Conservation (phyloP, 495 filamentous ascomycete genomes). For the Neurospora sp. region DNA sequence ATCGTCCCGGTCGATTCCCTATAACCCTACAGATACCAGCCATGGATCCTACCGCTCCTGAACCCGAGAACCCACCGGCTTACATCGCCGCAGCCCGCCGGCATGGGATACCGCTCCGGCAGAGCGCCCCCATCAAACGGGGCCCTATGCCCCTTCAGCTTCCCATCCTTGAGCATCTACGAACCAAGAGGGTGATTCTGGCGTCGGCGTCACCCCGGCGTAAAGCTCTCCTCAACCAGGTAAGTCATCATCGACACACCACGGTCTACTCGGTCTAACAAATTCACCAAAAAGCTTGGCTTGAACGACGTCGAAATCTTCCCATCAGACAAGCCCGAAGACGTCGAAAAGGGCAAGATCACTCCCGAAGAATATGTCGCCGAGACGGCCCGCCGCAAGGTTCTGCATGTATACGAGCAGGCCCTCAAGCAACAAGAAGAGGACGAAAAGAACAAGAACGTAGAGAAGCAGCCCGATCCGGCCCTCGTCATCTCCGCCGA, state of each 20-base stretch:
- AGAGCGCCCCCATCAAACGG: conserved; percentile 19
- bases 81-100: conserved; percentile 33
- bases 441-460: conserved; percentile 18
- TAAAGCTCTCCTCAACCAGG: conserved; percentile 61
- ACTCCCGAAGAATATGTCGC: conserved; percentile 84
- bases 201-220: conserved; percentile 81
- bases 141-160: conserved; percentile 57
- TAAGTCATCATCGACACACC: conserved; percentile 8
- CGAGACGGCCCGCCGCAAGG: conserved; percentile 74
- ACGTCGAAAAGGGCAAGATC: conserved; percentile 65
- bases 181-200: conserved; percentile 67
- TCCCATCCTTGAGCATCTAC: conserved; percentile 62
- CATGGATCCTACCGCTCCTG: conserved; percentile 26
- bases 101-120: conserved; percentile 25
- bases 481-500: conserved; percentile 84
- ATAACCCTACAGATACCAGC: not conserved
- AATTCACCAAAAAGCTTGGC: conserved; percentile 42
- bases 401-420: conserved; percentile 61
- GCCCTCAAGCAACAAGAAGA: conserved; percentile 43
- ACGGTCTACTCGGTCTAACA: not conserved
- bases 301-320: conserved; percentile 68
- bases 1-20: not conserved
- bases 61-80: conserved; percentile 27
- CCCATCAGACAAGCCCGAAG: conserved; percentile 69
- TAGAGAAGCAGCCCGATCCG: conserved; percentile 45